Conservation (phyloP, 441 rosid genomes). For the Raphanus hybrid region DNA sequence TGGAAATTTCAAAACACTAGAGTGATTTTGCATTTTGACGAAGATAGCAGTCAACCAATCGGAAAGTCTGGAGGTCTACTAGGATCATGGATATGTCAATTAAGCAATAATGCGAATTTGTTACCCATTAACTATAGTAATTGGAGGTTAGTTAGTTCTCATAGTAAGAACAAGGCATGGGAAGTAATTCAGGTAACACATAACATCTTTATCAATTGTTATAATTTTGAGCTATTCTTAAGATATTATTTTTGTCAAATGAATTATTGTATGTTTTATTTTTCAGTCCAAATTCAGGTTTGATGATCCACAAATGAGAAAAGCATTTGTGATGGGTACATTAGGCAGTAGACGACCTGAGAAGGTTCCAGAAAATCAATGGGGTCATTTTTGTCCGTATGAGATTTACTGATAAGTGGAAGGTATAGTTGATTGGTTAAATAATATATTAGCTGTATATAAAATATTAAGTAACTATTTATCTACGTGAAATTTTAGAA, state of each 20-base stretch:
- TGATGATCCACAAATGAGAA: background rate
- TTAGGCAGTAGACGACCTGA: constrained; percentile 4
- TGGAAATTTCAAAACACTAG: no score
- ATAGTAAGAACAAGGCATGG: background rate
- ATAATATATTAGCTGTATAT: no score
- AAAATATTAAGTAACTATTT: no score
- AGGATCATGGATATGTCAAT: no score
- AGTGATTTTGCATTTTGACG: no score
- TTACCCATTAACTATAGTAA: background rate
- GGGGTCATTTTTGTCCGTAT: background rate
- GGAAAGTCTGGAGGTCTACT: no score
- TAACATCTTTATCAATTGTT: background rate
- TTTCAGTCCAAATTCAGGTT: background rate
- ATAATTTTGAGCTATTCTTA: background rate
- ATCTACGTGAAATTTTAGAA: no score
- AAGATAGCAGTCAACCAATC: no score
- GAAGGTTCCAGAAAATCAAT: background rate
- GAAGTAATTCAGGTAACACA: background rate
- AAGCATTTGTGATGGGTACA: background rate
- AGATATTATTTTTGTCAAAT: background rate
- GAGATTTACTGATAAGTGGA: background rate
- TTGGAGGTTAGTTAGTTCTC: background rate
- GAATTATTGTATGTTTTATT: background rate
- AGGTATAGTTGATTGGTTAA: no score
- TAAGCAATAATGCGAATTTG: no score